Conservation (phyloP, 768 basidiomycete genomes). For the Lactifluus rugatus region DNA sequence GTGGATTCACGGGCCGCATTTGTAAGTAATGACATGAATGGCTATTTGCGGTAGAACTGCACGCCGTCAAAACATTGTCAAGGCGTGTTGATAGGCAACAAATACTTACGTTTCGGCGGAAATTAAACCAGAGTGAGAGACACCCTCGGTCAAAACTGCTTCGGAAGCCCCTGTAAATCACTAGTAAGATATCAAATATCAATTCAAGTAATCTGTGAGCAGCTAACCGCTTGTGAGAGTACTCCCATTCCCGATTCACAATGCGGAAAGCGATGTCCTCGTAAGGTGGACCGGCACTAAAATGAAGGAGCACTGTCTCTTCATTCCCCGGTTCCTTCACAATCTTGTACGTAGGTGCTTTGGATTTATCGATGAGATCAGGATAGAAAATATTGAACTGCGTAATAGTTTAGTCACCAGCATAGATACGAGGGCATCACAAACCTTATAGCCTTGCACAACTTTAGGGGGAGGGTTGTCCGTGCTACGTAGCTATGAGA, state of each 20-base stretch:
- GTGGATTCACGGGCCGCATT: conserved; percentile 18
- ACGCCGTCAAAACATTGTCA: conserved; percentile 18
- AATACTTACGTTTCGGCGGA: conserved; percentile 76
- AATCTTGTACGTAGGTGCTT: conserved; percentile 94
- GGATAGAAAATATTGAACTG: conserved; percentile 98
- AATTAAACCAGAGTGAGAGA: conserved; percentile 92
- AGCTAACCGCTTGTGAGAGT: conserved; percentile 82
- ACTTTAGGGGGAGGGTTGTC: conserved; percentile 99
- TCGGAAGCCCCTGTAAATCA: conserved; percentile 68
- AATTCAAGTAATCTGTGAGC: background rate
- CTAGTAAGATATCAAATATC: conserved; percentile 9
- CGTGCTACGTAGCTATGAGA: conserved; percentile 43
- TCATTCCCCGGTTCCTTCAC: conserved; percentile 91
- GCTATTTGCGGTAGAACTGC: conserved; percentile 72
- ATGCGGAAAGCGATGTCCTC: conserved; percentile 98
- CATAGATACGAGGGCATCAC: conserved; percentile 5
- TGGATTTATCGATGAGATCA: conserved; percentile 95
- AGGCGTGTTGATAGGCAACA: conserved; percentile 7
- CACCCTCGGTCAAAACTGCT: conserved; percentile 97
- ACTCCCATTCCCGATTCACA: conserved; percentile 97
- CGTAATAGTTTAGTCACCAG: conserved; percentile 13
- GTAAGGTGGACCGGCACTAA: conserved; percentile 95
- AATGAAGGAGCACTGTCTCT: conserved; percentile 87
- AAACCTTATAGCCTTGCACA: conserved; percentile 94
- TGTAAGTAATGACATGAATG: conserved; percentile 11